Percentiles rank a stretch among this genome's conserved stretches.
Evolutionary conservation across 2,329 filamentous ascomycete genomes (phyloP).

Genomic region (Colletotrichum lindemuthianum): DNA sequence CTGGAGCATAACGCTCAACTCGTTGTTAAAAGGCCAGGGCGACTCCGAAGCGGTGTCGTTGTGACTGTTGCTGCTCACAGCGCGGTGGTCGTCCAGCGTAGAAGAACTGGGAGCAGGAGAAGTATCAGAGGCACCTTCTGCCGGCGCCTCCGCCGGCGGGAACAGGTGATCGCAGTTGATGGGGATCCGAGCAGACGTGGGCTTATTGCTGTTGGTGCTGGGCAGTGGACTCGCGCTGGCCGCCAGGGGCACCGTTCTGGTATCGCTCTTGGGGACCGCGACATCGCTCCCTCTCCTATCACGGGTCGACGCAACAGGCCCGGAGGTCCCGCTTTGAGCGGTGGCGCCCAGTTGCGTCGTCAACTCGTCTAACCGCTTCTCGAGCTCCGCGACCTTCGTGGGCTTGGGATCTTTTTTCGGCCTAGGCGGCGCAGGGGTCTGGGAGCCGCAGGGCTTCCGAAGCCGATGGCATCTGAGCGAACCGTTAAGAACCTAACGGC

Average conservation of each 20-base stretch:
- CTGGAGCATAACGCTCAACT: slow-evolving; percentile 52
- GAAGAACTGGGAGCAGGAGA: slow-evolving; percentile 37
- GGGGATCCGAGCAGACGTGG: slow-evolving; percentile 23
- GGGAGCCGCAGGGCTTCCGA: slow-evolving; percentile 57
- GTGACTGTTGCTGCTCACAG: slow-evolving; percentile 9
- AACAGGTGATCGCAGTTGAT: slow-evolving; percentile 50
- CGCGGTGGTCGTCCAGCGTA: slow-evolving; percentile 37
- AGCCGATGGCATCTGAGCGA: slow-evolving; percentile 57
- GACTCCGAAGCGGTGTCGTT: slow-evolving; percentile 38
- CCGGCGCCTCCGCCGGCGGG: slow-evolving; percentile 36
- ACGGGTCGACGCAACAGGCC: not conserved
- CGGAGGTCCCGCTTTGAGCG: slow-evolving; percentile 28
- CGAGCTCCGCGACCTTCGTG: slow-evolving; percentile 60
- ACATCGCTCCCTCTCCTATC: not conserved
- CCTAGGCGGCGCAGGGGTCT: slow-evolving; percentile 59
- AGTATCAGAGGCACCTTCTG: slow-evolving; percentile 5
- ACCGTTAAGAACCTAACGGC: not conserved
- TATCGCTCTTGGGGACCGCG: slow-evolving; percentile 26
- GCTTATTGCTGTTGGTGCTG: slow-evolving; percentile 23
- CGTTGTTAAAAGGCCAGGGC: slow-evolving; percentile 53
- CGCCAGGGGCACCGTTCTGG: not conserved
- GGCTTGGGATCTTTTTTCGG: slow-evolving; percentile 58
- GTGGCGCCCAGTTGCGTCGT: slow-evolving; percentile 54
- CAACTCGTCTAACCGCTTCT: slow-evolving; percentile 60
- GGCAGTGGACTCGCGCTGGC: slow-evolving; percentile 22